Evolutionary conservation across 257 asterid species (phyloP).

Genomic region (Schizonepeta tenuifolia): DNA sequence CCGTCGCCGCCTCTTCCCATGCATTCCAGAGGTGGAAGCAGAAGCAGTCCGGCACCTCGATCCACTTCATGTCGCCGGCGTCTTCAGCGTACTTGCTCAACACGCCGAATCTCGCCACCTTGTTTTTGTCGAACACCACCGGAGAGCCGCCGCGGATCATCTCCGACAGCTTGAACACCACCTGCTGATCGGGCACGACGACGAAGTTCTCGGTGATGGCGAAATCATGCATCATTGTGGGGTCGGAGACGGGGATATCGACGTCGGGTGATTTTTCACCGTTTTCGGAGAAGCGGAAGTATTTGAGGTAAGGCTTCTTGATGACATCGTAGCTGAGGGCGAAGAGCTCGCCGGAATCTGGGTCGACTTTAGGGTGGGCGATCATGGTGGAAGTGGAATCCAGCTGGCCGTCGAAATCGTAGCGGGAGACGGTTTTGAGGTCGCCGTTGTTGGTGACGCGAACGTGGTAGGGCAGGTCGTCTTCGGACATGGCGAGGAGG

Average conservation of each 20-base stretch:
- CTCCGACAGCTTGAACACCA: constrained; percentile 81
- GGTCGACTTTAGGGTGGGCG: constrained; percentile 94
- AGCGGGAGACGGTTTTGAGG: constrained; percentile 63
- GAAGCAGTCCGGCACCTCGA: constrained; percentile 83
- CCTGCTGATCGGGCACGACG: constrained; percentile 85
- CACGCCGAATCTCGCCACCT: constrained; percentile 67
- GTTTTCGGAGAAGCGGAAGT: constrained; percentile 55
- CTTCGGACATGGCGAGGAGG: constrained; percentile 87
- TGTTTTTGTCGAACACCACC: constrained; percentile 69
- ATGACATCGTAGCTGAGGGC: constrained; percentile 86
- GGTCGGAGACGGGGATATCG: constrained; percentile 76
- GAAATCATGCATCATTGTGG: constrained; percentile 96
- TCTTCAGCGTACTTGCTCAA: constrained; percentile 58
- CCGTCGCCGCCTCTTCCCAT: constrained; percentile 82
- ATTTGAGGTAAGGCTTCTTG: constrained; percentile 75
- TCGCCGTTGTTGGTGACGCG: constrained; percentile 64
- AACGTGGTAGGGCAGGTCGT: constrained; percentile 85
- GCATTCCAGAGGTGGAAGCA: constrained; percentile 96
- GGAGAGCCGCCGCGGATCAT: constrained; percentile 92
- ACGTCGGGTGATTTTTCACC: constrained; percentile 78
- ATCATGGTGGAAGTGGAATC: constrained; percentile 80
- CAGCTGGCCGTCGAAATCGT: constrained; percentile 57
- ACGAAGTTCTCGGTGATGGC: constrained; percentile 76
- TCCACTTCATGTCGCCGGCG: constrained; percentile 59
- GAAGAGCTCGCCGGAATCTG: constrained; percentile 81